Percentiles rank a stretch among this genome's conserved stretches.
Evolutionary conservation across 2,329 filamentous ascomycete species (phyloP).

Genomic region (Verticillium nonalfalfae): DNA sequence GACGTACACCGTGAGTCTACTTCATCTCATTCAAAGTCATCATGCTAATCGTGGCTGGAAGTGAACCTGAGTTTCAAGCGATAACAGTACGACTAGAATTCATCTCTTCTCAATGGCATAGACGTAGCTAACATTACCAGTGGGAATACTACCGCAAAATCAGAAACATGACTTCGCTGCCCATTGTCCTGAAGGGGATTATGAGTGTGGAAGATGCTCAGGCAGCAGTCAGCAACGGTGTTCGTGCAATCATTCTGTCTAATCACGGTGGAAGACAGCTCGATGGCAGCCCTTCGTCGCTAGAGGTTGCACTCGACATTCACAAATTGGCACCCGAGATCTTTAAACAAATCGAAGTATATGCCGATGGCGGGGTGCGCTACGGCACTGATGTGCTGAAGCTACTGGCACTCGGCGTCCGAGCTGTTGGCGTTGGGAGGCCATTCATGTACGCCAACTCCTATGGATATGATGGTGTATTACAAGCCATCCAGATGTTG

Average conservation of each 20-base stretch:
- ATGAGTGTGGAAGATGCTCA: constrained; percentile 31
- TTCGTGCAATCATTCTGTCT: constrained; percentile 32
- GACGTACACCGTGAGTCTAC: constrained; percentile 4
- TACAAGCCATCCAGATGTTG: constrained; percentile 2
- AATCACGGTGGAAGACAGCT: constrained; percentile 37
- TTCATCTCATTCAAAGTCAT: not conserved
- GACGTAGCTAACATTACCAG: not conserved
- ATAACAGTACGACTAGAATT: not conserved
- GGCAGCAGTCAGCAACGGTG: constrained; percentile 26
- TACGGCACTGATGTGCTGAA: constrained; percentile 33
- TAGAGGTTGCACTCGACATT: constrained; percentile 26
- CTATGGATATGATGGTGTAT: constrained; percentile 2
- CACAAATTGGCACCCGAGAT: constrained; percentile 17
- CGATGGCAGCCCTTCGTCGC: constrained; percentile 24
- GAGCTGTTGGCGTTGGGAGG: constrained; percentile 36
- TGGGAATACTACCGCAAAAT: not conserved
- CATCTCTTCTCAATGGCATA: not conserved
- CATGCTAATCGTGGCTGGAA: not conserved
- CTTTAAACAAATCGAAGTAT: constrained; percentile 16
- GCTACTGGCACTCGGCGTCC: constrained; percentile 31
- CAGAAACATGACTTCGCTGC: constrained; percentile 10
- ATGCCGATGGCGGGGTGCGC: constrained; percentile 31
- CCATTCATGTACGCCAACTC: constrained; percentile 15
- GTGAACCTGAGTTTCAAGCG: not conserved
- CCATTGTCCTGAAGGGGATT: constrained; percentile 34